These are phyloP conservation scores for Phialophora chinensis DNA, from an alignment of 2,329 filamentous ascomycete genomes.

Conservation along the genomic window DNA sequence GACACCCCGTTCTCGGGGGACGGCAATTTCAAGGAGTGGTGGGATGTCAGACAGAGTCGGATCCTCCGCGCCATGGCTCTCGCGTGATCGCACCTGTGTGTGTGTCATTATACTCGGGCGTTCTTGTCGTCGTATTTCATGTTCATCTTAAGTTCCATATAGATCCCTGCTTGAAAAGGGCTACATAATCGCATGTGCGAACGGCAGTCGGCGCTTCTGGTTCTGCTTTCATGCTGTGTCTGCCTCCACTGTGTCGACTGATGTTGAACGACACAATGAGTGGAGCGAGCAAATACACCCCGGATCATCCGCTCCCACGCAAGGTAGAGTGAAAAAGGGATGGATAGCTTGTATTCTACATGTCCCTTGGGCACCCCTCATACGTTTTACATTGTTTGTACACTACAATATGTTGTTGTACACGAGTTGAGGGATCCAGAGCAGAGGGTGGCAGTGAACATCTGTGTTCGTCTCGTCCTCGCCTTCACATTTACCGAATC, in stretches of 20 bases:
- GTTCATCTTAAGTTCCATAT: no score
- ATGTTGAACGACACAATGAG: background rate
- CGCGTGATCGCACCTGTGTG: slow-evolving; percentile 2
- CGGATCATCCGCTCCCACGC: background rate
- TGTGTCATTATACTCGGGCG: background rate
- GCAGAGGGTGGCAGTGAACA: background rate
- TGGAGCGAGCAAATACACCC: background rate
- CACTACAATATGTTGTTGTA: background rate
- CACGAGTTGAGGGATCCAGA: background rate
- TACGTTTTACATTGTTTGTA: background rate
- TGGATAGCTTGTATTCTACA: background rate
- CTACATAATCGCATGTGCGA: no score
- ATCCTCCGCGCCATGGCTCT: slow-evolving; percentile 21
- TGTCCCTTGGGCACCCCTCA: background rate
- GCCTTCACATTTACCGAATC: background rate
- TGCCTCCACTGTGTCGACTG: background rate
- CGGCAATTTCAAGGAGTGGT: slow-evolving; percentile 21
- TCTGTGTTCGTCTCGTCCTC: background rate
- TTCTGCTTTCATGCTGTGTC: no score
- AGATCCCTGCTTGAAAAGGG: no score
- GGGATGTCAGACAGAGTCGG: slow-evolving; percentile 19
- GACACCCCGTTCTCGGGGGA: slow-evolving; percentile 21
- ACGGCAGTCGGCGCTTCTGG: no score
- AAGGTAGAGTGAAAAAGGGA: background rate
- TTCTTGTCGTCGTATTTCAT: no score